Evolutionary conservation across 768 basidiomycete species (phyloP), one percentile per base, ranked within the genome.

Genomic region (Leccinum sublutescens): DNA sequence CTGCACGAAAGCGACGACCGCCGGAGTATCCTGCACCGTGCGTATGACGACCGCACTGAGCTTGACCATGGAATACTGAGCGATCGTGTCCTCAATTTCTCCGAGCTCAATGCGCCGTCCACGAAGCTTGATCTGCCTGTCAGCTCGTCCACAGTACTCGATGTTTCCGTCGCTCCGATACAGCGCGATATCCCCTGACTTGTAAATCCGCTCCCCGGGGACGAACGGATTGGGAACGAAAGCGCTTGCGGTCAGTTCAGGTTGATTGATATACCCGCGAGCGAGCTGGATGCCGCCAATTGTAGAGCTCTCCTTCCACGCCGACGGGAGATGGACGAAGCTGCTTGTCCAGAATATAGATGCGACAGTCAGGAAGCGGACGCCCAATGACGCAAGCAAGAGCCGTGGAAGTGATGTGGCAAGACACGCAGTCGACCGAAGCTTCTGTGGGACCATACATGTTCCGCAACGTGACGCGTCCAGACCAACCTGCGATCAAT

Each of bases 361-460:
- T 61, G 23, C 66, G 66, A 33, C 65, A 66, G 59, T 69, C 66
- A 3, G 73, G 73, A 4, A 74, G 64, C 9, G 73, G 73, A 8
- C 70, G 69, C 25, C 72, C 72, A 43, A 74, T 65, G 43, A 74
- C 66, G 14, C 72, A 65, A 3, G 62, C 52, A 17, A 66, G 61
- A 55, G 58, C 23, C 5, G 62, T 43, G 11, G 66, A 66, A 21
- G 56, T 59, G 58, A 70, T 63, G 31, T 70, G 66, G 53, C 65
- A 72, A 17, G 67, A 68, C 1, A 67, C 63, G 34, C 70, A 71
- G 52, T 72, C 70, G 17, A 73, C 66, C 12, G 72, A 58, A 38
- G 73, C 66, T 50, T 74, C 72, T 5, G 72, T 74, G 11, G 72
- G 72, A n/a, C 72, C 72, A 48, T 75, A 75, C 68, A 69, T 72